Conservation (phyloP, 352 stramenopile species). For the Globisporangium uncinulatum region DNA sequence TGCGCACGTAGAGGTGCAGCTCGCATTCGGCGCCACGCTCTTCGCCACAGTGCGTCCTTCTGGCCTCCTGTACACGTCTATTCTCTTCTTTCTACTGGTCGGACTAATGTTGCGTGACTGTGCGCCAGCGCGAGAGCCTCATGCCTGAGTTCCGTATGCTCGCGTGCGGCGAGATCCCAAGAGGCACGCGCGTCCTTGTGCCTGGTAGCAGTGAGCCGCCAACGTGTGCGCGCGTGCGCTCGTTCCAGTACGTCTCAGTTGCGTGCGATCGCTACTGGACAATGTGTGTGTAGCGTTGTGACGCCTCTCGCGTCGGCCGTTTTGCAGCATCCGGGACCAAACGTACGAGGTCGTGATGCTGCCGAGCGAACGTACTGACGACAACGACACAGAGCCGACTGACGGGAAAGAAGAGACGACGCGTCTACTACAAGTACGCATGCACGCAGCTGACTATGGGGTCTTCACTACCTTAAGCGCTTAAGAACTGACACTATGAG, state of each 20-base stretch:
- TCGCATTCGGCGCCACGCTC: constrained; percentile 45
- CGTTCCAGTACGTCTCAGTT: constrained; percentile 24
- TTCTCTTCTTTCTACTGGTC: neutral
- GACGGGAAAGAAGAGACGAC: constrained; percentile 1
- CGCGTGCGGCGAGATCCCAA: constrained; percentile 59
- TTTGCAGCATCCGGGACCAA: constrained; percentile 15
- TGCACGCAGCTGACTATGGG: neutral
- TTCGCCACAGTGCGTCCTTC: constrained; percentile 36
- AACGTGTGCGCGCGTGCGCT: constrained; percentile 18
- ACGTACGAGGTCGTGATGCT: constrained; percentile 13
- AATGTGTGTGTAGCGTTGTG: neutral
- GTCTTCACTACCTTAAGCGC: too few relatives aligned
- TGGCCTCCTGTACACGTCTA: neutral
- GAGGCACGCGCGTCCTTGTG: constrained; percentile 37
- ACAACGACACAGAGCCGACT: constrained; percentile 12
- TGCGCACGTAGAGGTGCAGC: constrained; percentile 44
- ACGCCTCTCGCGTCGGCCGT: neutral
- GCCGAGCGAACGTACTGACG: neutral
- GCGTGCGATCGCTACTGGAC: neutral
- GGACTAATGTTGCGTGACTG: neutral
- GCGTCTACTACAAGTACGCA: neutral
- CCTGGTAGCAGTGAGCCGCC: neutral
- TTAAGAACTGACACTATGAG: neutral
- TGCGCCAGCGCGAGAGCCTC: constrained; percentile 35
- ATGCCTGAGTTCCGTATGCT: constrained; percentile 67